These are phyloP conservation scores for Botryotinia calthae DNA, from an alignment of 2,329 filamentous ascomycete genomes.

Conservation along the genomic window DNA sequence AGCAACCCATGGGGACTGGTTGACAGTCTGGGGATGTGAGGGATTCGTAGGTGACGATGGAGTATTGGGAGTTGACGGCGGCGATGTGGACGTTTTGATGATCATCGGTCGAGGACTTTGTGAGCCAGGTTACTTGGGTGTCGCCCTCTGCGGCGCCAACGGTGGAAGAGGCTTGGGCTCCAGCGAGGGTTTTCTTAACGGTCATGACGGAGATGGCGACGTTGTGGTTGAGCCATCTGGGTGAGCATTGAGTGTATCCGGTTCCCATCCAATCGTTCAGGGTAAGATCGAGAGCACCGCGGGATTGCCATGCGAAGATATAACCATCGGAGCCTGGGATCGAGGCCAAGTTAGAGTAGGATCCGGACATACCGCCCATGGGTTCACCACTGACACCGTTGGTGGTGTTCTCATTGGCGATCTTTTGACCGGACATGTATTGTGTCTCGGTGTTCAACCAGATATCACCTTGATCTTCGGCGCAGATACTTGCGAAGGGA, in stretches of 20 bases:
- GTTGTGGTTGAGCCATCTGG: conserved; percentile 48
- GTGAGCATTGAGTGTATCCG: conserved; percentile 49
- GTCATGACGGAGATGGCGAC: conserved; percentile 56
- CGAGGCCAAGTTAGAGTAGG: conserved; percentile 55
- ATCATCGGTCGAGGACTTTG: conserved; percentile 48
- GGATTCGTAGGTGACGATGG: conserved; percentile 61
- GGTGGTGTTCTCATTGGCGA: conserved; percentile 61
- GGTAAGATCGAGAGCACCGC: conserved; percentile 54
- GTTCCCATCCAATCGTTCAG: conserved; percentile 57
- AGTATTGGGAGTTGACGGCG: conserved; percentile 50
- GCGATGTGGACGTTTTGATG: conserved; percentile 59
- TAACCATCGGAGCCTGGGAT: conserved; percentile 53
- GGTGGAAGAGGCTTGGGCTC: conserved; percentile 52
- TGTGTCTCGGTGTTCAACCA: conserved; percentile 62
- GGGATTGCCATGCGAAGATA: conserved; percentile 62
- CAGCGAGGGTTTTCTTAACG: conserved; percentile 56
- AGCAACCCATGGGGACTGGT: conserved; percentile 58
- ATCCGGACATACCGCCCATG: conserved; percentile 61
- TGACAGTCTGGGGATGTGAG: conserved; percentile 55
- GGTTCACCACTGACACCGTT: conserved; percentile 58
- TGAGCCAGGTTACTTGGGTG: conserved; percentile 59
- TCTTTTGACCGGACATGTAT: conserved; percentile 57
- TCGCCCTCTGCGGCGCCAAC: conserved; percentile 54
- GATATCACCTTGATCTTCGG: conserved; percentile 56
- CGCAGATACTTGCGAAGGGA: conserved; percentile 54